A percentile compares a stretch with the other conserved stretches of the same genome.
These are phyloP conservation scores for Alliaria petiolata DNA, from an alignment of 345 rosid genomes.

Conservation along the genomic window DNA sequence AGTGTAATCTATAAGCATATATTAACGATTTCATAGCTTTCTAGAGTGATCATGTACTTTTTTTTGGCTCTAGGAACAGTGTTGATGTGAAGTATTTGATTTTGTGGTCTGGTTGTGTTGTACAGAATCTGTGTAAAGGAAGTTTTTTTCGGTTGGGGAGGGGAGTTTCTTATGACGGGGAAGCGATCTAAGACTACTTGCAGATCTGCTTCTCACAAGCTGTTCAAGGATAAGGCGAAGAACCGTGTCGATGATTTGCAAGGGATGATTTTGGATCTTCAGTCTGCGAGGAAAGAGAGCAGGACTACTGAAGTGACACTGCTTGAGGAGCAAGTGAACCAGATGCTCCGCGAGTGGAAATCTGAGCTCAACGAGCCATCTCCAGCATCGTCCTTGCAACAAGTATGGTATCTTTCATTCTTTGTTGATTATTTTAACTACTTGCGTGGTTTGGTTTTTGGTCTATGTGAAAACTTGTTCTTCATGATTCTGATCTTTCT, in stretches of 20 bases:
- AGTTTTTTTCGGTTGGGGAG: constrained; percentile 7
- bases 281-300: constrained; percentile 87
- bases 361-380: constrained; percentile 97
- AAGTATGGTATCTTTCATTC: constrained; percentile 39
- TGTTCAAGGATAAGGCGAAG: constrained; percentile 93
- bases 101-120: not conserved
- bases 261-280: constrained; percentile 82
- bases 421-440: not conserved
- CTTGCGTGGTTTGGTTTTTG: constrained; percentile 6
- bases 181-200: constrained; percentile 82
- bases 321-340: constrained; percentile 98
- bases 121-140: constrained; percentile 27
- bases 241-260: constrained; percentile 98
- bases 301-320: constrained; percentile 63
- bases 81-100: constrained; percentile 8
- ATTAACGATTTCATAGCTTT: not conserved
- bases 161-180: constrained; percentile 47
- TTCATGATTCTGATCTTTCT: too few relatives aligned
- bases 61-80: not conserved
- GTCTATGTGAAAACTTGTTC: not conserved
- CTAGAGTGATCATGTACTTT: not conserved
- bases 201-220: constrained; percentile 91
- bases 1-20: not conserved
- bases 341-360: constrained; percentile 99
- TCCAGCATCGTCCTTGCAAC: constrained; percentile 95